Conservation (phyloP, 225 moss, liverwort and hornwort genomes). For the Thuidium tamariscinum region DNA sequence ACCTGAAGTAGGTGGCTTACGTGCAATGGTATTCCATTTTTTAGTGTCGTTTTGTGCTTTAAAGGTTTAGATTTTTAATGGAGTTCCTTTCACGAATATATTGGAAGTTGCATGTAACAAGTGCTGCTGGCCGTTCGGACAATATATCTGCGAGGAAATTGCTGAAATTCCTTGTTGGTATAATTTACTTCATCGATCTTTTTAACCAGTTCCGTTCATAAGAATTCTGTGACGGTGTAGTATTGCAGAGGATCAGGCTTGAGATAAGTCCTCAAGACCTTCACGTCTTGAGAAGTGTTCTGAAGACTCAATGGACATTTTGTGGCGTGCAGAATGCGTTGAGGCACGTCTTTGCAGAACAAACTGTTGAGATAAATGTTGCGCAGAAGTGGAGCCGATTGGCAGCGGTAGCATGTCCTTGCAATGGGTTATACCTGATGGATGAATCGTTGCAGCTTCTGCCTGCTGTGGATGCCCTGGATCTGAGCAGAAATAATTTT, state of each 20-base stretch:
- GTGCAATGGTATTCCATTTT: background rate
- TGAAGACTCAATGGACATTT: background rate
- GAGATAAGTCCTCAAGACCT: background rate
- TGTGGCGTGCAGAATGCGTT: slow-evolving; percentile 71
- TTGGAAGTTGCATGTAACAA: background rate
- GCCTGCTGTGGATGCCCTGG: slow-evolving; percentile 74
- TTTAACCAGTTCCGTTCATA: background rate
- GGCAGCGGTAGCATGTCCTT: slow-evolving; percentile 69
- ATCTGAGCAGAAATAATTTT: slow-evolving; percentile 85
- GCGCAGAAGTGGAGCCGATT: slow-evolving; percentile 74
- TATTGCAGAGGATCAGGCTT: background rate
- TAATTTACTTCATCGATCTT: background rate
- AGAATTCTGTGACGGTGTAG: background rate
- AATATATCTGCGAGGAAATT: background rate
- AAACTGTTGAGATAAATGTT: slow-evolving; percentile 83
- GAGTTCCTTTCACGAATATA: background rate
- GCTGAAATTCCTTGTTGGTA: background rate
- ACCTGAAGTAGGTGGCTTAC: background rate
- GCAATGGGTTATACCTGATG: slow-evolving; percentile 86
- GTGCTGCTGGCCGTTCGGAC: background rate
- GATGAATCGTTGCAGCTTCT: slow-evolving; percentile 93
- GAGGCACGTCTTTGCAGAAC: slow-evolving; percentile 93
- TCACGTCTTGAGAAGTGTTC: background rate
- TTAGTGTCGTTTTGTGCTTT: background rate
- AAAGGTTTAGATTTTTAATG: background rate